Conservation (phyloP, 306 rosid species). For the Citrullus amarus region DNA sequence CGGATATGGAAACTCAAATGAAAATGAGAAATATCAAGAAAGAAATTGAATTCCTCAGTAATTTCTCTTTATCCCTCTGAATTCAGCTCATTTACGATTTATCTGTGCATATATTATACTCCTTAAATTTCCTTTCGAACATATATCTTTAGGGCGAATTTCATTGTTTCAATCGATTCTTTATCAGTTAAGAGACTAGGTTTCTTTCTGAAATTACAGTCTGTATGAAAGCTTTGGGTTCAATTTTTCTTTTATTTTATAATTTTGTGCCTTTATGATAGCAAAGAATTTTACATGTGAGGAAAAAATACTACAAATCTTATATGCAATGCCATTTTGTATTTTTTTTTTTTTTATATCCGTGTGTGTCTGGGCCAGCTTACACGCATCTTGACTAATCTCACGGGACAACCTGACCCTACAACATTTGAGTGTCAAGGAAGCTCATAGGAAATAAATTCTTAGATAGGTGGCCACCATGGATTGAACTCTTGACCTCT, state of each 20-base stretch:
- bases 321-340: background rate
- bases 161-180: background rate
- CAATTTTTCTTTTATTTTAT: background rate
- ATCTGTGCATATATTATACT: background rate
- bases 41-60: conserved; percentile 15
- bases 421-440: too few relatives aligned
- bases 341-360: background rate
- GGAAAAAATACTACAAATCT: background rate
- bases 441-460: too few relatives aligned
- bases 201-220: background rate
- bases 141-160: background rate
- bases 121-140: background rate
- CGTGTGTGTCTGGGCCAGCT: too few relatives aligned
- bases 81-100: background rate
- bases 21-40: conserved; percentile 12
- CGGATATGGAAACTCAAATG: background rate
- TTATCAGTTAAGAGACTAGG: background rate
- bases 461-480: too few relatives aligned
- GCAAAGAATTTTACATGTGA: background rate
- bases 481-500: too few relatives aligned
- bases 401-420: too few relatives aligned
- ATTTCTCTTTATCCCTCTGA: background rate
- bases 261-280: background rate
- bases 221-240: background rate
- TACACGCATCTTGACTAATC: too few relatives aligned